Base-by-base conservation (phyloP, 495 filamentous ascomycete species). In the Aspergillus leporis region DNA sequence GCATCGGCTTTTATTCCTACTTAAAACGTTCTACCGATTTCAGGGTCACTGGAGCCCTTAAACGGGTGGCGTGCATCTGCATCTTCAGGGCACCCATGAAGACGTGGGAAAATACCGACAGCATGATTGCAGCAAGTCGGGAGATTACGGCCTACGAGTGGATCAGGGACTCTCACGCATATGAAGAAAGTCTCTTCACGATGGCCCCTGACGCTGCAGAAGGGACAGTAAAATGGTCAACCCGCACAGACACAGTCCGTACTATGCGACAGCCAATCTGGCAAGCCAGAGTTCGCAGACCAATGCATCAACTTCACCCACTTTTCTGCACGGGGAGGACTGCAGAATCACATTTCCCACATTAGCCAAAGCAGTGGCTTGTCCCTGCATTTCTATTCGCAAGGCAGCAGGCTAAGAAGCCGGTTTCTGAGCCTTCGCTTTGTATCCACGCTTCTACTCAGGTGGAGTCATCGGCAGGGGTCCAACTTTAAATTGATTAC, bases 381-480 rank as follows among this genome's bases (percentile, higher is more conserved):
- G 18, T 47, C 19, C 43, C 43, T 47, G 43, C 43, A 47, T 22
- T 47, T 47, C 43, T 47, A 47, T 47, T 47, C 43, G 43, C 43
- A 23, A 47, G 43, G 19, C 43, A 22, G 43, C 43, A 47, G 43
- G 43, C 43, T 47, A 47, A 43, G 40, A 43, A 47, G 43, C 43
- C 25, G 18, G 48, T 32, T 51, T 30, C 16, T 23, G 51, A 32
- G 28, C 10, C 51, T 36, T 52, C 14, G 12, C 9, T 8, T 14
- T 40, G 28, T 40, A 41, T n/a, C 32, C 28, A 31, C 4, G 7
- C 16, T 19, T 53, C 30, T 40, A 38, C 51, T 36, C 19, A 10
- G 32, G 28, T 36, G 51, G 51, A 31, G 51, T 53, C 30, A 40
- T 53, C 51, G 51, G 51, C 51, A 53, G 51, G 51, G 30, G 51